These are phyloP conservation scores for Papilionanthe hybrid DNA, from an alignment of 116 monocot species.

Conservation along the genomic window DNA sequence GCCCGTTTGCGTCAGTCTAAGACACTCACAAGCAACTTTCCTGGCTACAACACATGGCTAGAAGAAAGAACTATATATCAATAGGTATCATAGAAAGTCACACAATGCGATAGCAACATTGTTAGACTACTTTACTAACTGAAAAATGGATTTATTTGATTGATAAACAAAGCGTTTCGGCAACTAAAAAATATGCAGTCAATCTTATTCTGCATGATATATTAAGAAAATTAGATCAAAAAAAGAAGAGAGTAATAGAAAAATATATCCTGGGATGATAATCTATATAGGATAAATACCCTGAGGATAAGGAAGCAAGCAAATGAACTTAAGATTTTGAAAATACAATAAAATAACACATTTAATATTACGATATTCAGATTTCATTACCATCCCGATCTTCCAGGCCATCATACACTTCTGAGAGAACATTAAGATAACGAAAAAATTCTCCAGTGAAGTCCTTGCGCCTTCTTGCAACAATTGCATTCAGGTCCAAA, in stretches of 20 bases:
- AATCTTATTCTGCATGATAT: background rate
- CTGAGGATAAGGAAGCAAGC: background rate
- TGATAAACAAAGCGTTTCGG: background rate
- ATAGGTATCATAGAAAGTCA: background rate
- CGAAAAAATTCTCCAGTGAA: slow-evolving; percentile 80
- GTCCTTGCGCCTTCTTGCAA: slow-evolving; percentile 76
- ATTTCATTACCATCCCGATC: slow-evolving; percentile 70
- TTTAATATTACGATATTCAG: background rate
- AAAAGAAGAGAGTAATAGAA: background rate
- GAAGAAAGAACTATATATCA: background rate
- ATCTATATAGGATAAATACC: background rate
- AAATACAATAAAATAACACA: background rate
- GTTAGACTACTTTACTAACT: background rate
- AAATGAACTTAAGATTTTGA: background rate
- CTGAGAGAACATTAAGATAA: slow-evolving; percentile 50
- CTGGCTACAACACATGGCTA: background rate
- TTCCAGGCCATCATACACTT: slow-evolving; percentile 54
- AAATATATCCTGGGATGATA: background rate
- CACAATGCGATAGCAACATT: background rate
- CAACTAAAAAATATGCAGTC: background rate
- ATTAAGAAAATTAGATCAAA: background rate
- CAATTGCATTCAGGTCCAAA: slow-evolving; percentile 66
- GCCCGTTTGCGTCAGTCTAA: background rate
- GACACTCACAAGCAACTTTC: background rate
- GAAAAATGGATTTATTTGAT: background rate